These are phyloP conservation scores for Yamadazyma membranifaciens DNA, from an alignment of 1,139 yeast species.

Conservation along the genomic window DNA sequence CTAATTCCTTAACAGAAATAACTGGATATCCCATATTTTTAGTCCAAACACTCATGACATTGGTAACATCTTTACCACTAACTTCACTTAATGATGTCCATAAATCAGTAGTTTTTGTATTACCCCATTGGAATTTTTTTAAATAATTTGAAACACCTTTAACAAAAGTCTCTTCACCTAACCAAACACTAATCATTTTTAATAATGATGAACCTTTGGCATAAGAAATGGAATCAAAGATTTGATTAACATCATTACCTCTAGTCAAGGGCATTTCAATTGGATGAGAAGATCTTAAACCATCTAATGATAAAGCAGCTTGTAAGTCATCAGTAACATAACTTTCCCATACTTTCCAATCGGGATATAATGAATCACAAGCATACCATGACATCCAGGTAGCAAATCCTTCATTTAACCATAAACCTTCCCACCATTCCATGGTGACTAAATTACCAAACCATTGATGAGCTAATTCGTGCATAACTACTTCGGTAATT, in stretches of 20 bases:
- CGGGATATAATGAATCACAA: conserved; percentile 52
- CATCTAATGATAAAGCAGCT: conserved; percentile 51
- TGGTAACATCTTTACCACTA: conserved; percentile 72
- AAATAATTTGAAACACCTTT: conserved; percentile 75
- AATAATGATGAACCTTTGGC: conserved; percentile 80
- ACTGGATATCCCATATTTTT: conserved; percentile 83
- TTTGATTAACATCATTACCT: conserved; percentile 56
- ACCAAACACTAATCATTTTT: conserved; percentile 71
- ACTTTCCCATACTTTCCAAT: conserved; percentile 56
- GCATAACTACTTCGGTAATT: conserved; percentile 59
- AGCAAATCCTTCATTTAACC: conserved; percentile 65
- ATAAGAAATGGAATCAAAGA: conserved; percentile 64
- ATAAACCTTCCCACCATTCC: conserved; percentile 65
- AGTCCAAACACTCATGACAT: conserved; percentile 84
- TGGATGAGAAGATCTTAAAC: conserved; percentile 55
- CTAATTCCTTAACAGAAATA: conserved; percentile 51
- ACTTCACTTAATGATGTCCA: conserved; percentile 79
- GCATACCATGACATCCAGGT: conserved; percentile 58
- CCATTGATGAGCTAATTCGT: conserved; percentile 68
- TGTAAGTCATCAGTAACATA: conserved; percentile 54
- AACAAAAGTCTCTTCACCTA: conserved; percentile 69
- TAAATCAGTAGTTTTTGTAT: conserved; percentile 77
- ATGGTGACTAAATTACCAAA: conserved; percentile 62
- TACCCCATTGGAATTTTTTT: conserved; percentile 72
- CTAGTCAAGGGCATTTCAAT: conserved; percentile 55